phyloP scores from a whole-genome alignment of 2,329 filamentous ascomycete species.

The Aspergillus transmontanensis region DNA sequence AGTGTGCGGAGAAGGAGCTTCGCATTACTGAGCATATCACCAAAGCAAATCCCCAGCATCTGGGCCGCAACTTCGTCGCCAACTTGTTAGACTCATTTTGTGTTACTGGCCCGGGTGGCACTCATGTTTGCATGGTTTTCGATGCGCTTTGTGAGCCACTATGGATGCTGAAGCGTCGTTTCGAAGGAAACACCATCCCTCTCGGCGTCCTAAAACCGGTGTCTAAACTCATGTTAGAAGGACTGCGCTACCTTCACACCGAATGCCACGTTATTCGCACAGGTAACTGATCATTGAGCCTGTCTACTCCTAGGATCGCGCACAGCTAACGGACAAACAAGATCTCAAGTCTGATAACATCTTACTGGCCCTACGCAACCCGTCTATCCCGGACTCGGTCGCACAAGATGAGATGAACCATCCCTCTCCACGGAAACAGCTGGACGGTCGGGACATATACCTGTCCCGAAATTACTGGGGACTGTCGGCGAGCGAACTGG shows the following conservation, averaged over 20 bases:
- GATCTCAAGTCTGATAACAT: conserved; percentile 48
- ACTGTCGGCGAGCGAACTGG: conserved; percentile 18
- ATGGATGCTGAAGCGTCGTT: conserved; percentile 33
- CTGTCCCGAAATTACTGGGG: conserved; percentile 31
- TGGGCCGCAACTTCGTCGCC: conserved; percentile 34
- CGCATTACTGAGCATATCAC: conserved; percentile 35
- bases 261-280: conserved; percentile 46
- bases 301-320: neutral
- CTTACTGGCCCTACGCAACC: conserved; percentile 31
- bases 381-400: conserved; percentile 27
- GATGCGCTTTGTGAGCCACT: conserved; percentile 39
- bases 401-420: conserved; percentile 27
- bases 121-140: conserved; percentile 40
- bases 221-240: conserved; percentile 38
- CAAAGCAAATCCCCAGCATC: conserved; percentile 30
- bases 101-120: conserved; percentile 28
- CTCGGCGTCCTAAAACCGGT: conserved; percentile 31
- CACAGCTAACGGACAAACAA: conserved; percentile 16
- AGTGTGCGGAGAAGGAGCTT: conserved; percentile 30
- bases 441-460: conserved; percentile 33
- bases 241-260: conserved; percentile 45
- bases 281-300: conserved; percentile 21
- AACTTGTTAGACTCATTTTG: conserved; percentile 39
- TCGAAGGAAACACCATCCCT: conserved; percentile 28
- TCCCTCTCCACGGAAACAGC: conserved; percentile 29